Percentiles rank a stretch among this genome's conserved stretches.
These are phyloP conservation scores for Orbilia oligospora DNA, from an alignment of 2,329 filamentous ascomycete genomes.

Conservation along the genomic window DNA sequence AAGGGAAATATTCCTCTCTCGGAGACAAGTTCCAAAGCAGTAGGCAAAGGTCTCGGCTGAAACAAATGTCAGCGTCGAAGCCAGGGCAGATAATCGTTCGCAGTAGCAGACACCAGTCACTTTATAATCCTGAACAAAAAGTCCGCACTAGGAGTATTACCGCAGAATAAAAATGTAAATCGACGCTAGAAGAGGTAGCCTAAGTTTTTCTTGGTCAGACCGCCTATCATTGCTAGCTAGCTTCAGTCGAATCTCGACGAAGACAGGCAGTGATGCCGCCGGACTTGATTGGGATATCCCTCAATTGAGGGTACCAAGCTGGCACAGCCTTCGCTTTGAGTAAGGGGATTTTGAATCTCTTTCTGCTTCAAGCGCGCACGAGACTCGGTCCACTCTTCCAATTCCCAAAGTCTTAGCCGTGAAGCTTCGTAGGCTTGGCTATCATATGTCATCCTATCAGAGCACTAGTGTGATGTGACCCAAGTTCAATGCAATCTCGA, in stretches of 20 bases:
- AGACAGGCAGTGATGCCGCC: not conserved
- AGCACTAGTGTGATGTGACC: not conserved
- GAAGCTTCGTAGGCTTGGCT: conserved; percentile 35
- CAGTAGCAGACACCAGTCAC: not conserved
- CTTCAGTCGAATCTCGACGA: conserved; percentile 2
- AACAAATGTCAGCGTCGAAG: conserved; percentile 45
- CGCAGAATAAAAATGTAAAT: not conserved
- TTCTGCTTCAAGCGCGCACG: conserved; percentile 28
- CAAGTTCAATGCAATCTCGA: conserved; percentile 13
- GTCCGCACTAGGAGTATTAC: not conserved
- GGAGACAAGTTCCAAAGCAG: conserved; percentile 11
- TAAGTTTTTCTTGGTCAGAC: conserved; percentile 1
- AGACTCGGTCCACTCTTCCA: conserved; percentile 29
- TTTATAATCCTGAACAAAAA: conserved; percentile 7
- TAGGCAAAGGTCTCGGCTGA: conserved; percentile 39
- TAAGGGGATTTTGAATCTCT: conserved; percentile 22
- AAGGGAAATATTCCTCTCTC: conserved; percentile 10
- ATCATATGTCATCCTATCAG: conserved; percentile 31
- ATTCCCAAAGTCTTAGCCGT: conserved; percentile 30
- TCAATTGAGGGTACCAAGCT: not conserved
- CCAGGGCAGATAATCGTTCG: conserved; percentile 24
- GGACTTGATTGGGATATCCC: conserved; percentile 9
- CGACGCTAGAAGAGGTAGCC: not conserved
- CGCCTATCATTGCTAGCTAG: conserved; percentile 1
- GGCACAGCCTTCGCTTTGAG: conserved; percentile 29